Percentiles rank a stretch among this genome's conserved stretches.
These are phyloP conservation scores for Phytopythium vexans DNA, from an alignment of 352 stramenopile species.

Conservation along the genomic window DNA sequence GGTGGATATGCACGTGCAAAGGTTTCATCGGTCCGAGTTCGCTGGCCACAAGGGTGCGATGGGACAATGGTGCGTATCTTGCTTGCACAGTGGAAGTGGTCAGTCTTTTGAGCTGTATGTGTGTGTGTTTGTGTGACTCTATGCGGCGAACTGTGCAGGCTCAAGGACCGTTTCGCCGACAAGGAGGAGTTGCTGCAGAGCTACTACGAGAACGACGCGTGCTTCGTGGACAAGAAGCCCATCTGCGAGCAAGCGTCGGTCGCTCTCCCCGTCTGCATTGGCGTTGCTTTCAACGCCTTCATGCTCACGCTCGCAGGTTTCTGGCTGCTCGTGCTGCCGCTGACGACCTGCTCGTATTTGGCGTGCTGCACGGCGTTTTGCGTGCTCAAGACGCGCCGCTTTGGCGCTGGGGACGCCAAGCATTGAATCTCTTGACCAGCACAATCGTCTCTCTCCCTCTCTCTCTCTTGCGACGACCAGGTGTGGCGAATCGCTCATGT, in stretches of 20 bases:
- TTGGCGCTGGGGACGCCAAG: too few relatives aligned
- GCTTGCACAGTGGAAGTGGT: neutral
- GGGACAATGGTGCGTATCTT: conserved; percentile 35
- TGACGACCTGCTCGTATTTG: too few relatives aligned
- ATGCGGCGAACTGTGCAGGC: conserved; percentile 11
- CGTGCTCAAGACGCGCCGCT: too few relatives aligned
- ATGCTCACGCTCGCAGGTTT: conserved; percentile 30
- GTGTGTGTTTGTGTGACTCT: neutral
- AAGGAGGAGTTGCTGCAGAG: conserved; percentile 64
- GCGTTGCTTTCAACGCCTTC: conserved; percentile 37
- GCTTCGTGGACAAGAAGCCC: conserved; percentile 35
- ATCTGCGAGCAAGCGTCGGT: conserved; percentile 28
- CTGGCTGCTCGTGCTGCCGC: conserved; percentile 11
- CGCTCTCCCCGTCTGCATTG: conserved; percentile 20
- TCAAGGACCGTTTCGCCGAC: conserved; percentile 64
- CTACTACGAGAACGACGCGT: conserved; percentile 59
- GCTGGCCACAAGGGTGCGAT: conserved; percentile 42
- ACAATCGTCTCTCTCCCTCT: too few relatives aligned
- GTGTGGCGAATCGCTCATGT: too few relatives aligned
- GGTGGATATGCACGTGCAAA: conserved; percentile 72
- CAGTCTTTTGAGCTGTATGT: conserved; percentile 3
- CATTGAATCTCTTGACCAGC: too few relatives aligned
- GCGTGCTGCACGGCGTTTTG: too few relatives aligned
- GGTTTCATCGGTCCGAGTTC: conserved; percentile 45
- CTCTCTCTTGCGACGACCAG: too few relatives aligned